Evolutionary conservation across 352 stramenopile genomes (phyloP).

Genomic region (Aphanomyces astaci): DNA sequence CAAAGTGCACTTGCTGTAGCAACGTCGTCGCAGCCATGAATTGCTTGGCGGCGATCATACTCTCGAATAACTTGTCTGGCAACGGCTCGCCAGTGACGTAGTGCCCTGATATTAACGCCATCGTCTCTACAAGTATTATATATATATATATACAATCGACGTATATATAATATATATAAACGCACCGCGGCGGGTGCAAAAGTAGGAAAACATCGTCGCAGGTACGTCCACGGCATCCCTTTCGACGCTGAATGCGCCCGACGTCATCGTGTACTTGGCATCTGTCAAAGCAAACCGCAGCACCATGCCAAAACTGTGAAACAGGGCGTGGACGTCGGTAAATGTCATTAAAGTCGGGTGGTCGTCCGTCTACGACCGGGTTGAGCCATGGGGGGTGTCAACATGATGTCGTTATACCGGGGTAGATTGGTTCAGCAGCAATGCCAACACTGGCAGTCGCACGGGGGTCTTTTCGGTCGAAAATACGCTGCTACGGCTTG

Average conservation of each 20-base stretch:
- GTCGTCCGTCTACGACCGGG: constrained; percentile 43
- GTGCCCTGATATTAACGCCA: constrained; percentile 52
- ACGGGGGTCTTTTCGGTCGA: constrained; percentile 46
- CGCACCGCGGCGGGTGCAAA: constrained; percentile 87
- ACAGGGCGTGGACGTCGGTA: constrained; percentile 93
- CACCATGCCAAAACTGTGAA: constrained; percentile 95
- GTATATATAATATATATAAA: no score
- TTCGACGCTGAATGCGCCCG: constrained; percentile 96
- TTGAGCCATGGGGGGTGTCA: no score
- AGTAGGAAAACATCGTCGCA: constrained; percentile 99
- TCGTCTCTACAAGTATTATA: no score
- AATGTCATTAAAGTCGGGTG: constrained; percentile 95
- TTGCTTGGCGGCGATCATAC: constrained; percentile 92
- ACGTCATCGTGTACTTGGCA: constrained; percentile 91
- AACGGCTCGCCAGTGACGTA: constrained; percentile 87
- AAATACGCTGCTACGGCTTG: constrained; percentile 88
- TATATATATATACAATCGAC: no score
- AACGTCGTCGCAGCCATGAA: constrained; percentile 94
- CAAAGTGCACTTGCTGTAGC: constrained; percentile 94
- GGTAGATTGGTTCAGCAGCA: constrained; percentile 96
- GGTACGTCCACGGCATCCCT: constrained; percentile 98
- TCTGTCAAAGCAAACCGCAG: constrained; percentile 98
- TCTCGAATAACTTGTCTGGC: constrained; percentile 92
- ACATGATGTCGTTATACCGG: no score
- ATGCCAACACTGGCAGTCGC: constrained; percentile 92